Conservation (phyloP, 2,329 filamentous ascomycete genomes). For the Diplodia scrobiculata region DNA sequence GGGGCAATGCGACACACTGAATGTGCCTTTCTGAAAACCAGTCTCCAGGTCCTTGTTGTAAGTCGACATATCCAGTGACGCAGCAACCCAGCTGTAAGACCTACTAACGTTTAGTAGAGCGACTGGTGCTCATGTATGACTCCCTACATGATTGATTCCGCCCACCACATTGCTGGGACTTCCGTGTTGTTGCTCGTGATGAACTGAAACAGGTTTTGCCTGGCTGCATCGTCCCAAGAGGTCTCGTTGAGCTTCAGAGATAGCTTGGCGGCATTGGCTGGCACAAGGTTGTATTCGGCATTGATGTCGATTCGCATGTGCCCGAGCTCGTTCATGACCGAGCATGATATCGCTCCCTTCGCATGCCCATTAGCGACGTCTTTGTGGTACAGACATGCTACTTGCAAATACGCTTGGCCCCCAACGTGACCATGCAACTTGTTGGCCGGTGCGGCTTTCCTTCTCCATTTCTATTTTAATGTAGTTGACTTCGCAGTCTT, state of each 20-base stretch:
- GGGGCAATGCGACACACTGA: neutral
- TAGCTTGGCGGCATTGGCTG: neutral
- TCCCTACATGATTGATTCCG: constrained; percentile 2
- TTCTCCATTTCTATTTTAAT: constrained; percentile 7
- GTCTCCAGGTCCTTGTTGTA: neutral
- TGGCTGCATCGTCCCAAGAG: neutral
- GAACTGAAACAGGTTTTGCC: neutral
- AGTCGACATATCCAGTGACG: neutral
- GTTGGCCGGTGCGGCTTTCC: neutral
- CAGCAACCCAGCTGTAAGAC: neutral
- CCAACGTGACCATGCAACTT: neutral
- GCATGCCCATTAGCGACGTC: neutral
- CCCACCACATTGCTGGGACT: constrained; percentile 5
- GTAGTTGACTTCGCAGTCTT: neutral
- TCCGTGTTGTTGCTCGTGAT: neutral
- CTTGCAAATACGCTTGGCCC: neutral
- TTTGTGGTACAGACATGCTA: no score
- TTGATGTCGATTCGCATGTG: neutral
- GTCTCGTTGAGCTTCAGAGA: neutral
- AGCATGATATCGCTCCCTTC: constrained; percentile 3
- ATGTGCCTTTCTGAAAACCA: neutral
- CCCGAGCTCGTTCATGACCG: neutral
- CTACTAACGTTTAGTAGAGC: neutral
- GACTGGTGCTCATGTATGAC: neutral
- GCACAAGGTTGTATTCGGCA: neutral